Conservation (phyloP, 768 basidiomycete genomes). For the Hygrophoropsis aurantiaca region DNA sequence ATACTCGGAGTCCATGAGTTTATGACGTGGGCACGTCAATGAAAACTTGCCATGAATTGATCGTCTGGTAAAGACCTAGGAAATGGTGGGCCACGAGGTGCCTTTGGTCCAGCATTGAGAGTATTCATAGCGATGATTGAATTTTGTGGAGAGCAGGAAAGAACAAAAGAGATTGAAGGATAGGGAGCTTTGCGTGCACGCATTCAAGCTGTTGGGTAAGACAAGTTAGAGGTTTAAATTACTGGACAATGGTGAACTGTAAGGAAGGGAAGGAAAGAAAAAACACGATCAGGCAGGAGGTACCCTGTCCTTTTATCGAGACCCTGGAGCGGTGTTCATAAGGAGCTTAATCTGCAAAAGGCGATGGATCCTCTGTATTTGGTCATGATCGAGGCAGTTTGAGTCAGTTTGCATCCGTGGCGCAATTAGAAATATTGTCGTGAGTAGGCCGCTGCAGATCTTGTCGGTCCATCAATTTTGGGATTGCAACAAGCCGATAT, state of each 20-base stretch:
- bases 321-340: constrained; percentile 6
- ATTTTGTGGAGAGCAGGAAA: neutral
- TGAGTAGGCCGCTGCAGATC: neutral
- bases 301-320: constrained; percentile 1
- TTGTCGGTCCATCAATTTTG: no score
- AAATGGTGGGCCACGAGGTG: no score
- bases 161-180: constrained; percentile 6
- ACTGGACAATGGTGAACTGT: neutral
- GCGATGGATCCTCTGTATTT: constrained; percentile 2
- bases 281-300: neutral
- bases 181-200: constrained; percentile 3
- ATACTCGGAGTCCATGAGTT: neutral
- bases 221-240: neutral
- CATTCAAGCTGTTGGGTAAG: neutral
- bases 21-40: neutral
- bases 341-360: neutral
- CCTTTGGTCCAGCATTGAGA: no score
- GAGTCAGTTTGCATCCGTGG: constrained; percentile 8
- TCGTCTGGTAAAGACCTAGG: neutral
- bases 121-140: no score
- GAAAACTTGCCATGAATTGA: constrained; percentile 5
- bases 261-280: neutral
- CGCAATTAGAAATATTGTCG: constrained; percentile 6
- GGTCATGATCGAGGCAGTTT: constrained; percentile 4
- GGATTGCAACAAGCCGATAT: no score